phyloP scores from a whole-genome alignment of 2,329 filamentous ascomycete genomes.

The Microdochium trichocladiopsis region DNA sequence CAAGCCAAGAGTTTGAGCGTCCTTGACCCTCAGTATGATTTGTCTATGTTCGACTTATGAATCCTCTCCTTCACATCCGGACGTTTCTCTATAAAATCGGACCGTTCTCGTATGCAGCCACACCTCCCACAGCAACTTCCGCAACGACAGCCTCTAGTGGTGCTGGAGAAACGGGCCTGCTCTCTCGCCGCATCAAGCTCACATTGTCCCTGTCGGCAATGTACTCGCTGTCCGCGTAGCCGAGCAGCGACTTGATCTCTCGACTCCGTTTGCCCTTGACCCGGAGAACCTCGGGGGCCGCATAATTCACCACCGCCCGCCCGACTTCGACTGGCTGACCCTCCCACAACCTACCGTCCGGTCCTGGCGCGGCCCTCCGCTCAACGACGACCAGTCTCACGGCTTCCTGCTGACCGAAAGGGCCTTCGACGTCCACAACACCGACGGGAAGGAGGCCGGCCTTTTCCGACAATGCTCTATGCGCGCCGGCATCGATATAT shows the following conservation, averaged over 20 bases:
- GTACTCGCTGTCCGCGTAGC: constrained; percentile 93
- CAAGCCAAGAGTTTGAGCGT: too few species aligned
- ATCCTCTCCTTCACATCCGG: not conserved
- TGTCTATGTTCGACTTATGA: too few species aligned
- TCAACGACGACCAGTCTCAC: constrained; percentile 80
- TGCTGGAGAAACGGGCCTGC: constrained; percentile 44
- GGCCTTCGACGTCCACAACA: constrained; percentile 82
- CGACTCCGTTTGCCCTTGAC: constrained; percentile 81
- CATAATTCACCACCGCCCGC: constrained; percentile 86
- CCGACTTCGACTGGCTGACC: constrained; percentile 66
- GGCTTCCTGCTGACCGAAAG: constrained; percentile 87
- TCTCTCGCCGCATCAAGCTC: constrained; percentile 58
- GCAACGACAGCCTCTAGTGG: constrained; percentile 11
- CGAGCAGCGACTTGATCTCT: constrained; percentile 73
- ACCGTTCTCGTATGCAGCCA: not conserved
- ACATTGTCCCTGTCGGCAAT: constrained; percentile 85
- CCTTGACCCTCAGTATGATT: too few species aligned
- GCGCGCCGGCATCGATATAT: constrained; percentile 88
- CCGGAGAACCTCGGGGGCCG: constrained; percentile 70
- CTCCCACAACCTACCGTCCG: constrained; percentile 40
- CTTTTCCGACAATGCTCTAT: constrained; percentile 72
- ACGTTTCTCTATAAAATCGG: not conserved
- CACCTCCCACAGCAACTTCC: not conserved
- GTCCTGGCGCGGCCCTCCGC: constrained; percentile 30
- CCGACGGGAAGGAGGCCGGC: constrained; percentile 85